A percentile compares a stretch with the other conserved stretches of the same genome.
These are phyloP conservation scores for Platanthera zijinensis DNA, from an alignment of 106 monocot species.

Conservation along the genomic window DNA sequence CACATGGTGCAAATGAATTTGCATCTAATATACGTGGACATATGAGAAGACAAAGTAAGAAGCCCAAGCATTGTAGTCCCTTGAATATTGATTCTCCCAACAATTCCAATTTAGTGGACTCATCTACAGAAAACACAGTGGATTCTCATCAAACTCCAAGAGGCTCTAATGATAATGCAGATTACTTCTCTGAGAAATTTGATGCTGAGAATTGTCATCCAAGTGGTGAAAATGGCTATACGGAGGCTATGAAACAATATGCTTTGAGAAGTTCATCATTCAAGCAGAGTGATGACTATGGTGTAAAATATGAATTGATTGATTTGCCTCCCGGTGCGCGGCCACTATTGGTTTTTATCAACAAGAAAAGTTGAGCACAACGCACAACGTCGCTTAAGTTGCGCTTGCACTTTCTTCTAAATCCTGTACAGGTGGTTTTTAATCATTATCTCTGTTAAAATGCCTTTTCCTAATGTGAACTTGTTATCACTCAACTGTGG, in stretches of 20 bases:
- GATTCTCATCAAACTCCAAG: slow-evolving; percentile 25
- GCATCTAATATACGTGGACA: slow-evolving; percentile 54
- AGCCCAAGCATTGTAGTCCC: slow-evolving; percentile 26
- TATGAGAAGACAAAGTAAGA: slow-evolving; percentile 56
- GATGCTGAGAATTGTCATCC: slow-evolving; percentile 7
- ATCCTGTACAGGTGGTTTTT: slow-evolving; percentile 79
- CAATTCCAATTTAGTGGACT: slow-evolving; percentile 30
- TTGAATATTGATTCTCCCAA: slow-evolving; percentile 27
- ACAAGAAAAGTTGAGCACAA: slow-evolving; percentile 90
- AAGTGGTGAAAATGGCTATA: slow-evolving; percentile 34
- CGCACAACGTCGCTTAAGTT: slow-evolving; percentile 54
- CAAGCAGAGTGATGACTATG: slow-evolving; percentile 20
- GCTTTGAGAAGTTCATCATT: slow-evolving; percentile 23
- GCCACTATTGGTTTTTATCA: slow-evolving; percentile 87
- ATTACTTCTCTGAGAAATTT: slow-evolving; percentile 17
- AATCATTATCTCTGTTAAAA: not conserved
- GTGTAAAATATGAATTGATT: slow-evolving; percentile 54
- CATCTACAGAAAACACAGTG: slow-evolving; percentile 28
- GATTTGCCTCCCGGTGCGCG: slow-evolving; percentile 89
- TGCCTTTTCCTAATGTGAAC: not conserved
- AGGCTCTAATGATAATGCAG: slow-evolving; percentile 14
- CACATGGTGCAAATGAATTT: slow-evolving; percentile 81
- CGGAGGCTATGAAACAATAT: slow-evolving; percentile 11
- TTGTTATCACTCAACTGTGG: not conserved
- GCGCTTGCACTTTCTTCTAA: slow-evolving; percentile 63